phyloP scores from a whole-genome alignment of 257 asterid genomes.

The Capsicum pubescens region DNA sequence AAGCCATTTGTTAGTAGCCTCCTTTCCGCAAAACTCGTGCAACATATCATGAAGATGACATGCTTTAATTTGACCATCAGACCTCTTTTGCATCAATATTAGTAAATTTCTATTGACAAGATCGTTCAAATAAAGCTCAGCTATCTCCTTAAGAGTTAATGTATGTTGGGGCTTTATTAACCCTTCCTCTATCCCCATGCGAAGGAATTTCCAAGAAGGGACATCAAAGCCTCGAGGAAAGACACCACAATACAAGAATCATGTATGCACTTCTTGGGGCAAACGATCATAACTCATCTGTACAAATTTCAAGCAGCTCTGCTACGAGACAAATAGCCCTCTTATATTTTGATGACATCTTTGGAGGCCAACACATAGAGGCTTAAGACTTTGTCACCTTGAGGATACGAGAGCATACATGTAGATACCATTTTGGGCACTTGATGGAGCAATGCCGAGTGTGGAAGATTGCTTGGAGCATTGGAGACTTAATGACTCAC shows the following conservation, averaged over 20 bases:
- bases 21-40: conserved; percentile 33
- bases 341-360: too few relatives aligned
- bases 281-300: conserved; percentile 32
- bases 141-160: conserved; percentile 26
- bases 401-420: too few relatives aligned
- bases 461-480: too few relatives aligned
- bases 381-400: too few relatives aligned
- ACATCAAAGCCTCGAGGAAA: conserved; percentile 24
- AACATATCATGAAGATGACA: conserved; percentile 18
- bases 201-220: background rate
- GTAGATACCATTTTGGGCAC: too few relatives aligned
- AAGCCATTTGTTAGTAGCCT: conserved; percentile 9
- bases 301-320: conserved; percentile 24
- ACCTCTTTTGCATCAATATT: background rate
- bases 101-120: background rate
- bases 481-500: too few relatives aligned
- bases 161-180: background rate
- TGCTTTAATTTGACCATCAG: conserved; percentile 22
- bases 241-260: conserved; percentile 34
- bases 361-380: too few relatives aligned
- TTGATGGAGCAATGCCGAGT: too few relatives aligned
- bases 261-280: conserved; percentile 26
- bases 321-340: too few relatives aligned
- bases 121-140: conserved; percentile 11
- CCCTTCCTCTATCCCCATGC: background rate